Percentiles rank a stretch among this genome's conserved stretches.
Conservation (phyloP, 1,139 yeast genomes). For the Wickerhamiella pararugosa region DNA sequence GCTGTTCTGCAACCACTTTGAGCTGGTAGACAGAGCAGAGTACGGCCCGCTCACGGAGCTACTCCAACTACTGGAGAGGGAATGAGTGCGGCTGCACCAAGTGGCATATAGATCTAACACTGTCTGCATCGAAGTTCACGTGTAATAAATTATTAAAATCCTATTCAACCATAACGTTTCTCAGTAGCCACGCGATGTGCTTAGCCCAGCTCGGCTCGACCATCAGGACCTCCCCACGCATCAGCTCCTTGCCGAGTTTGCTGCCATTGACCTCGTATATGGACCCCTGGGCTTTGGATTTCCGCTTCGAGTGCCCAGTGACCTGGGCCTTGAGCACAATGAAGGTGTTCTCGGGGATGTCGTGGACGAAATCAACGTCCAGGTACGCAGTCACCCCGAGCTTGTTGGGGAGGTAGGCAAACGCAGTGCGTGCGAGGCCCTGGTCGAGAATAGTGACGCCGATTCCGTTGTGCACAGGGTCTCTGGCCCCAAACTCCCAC, state of each 20-base stretch:
- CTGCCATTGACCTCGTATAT: conserved; percentile 26
- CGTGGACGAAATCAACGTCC: conserved; percentile 48
- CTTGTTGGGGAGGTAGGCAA: conserved; percentile 59
- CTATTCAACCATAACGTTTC: no score
- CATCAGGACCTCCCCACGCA: conserved; percentile 17
- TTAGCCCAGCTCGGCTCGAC: conserved; percentile 23
- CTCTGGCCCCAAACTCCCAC: conserved; percentile 17
- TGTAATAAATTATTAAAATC: no score
- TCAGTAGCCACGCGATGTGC: no score
- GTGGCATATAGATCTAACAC: not conserved
- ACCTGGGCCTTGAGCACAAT: conserved; percentile 57
- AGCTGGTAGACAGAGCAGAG: conserved; percentile 60
- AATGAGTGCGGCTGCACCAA: conserved; percentile 8
- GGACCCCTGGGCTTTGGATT: conserved; percentile 56
- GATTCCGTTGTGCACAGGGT: conserved; percentile 61
- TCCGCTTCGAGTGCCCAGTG: conserved; percentile 56
- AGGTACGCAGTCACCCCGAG: conserved; percentile 82
- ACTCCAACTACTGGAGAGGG: conserved; percentile 44
- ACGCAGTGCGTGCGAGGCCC: conserved; percentile 74
- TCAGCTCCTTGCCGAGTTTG: conserved; percentile 7
- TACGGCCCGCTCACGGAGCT: conserved; percentile 86
- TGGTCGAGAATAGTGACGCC: conserved; percentile 75
- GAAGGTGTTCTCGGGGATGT: conserved; percentile 47
- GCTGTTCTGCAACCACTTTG: conserved; percentile 71
- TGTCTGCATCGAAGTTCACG: no score